Percentiles rank a stretch among this genome's conserved stretches.
Conservation (phyloP, 805 yeast genomes). For the Lipomyces spencermartinsiae region DNA sequence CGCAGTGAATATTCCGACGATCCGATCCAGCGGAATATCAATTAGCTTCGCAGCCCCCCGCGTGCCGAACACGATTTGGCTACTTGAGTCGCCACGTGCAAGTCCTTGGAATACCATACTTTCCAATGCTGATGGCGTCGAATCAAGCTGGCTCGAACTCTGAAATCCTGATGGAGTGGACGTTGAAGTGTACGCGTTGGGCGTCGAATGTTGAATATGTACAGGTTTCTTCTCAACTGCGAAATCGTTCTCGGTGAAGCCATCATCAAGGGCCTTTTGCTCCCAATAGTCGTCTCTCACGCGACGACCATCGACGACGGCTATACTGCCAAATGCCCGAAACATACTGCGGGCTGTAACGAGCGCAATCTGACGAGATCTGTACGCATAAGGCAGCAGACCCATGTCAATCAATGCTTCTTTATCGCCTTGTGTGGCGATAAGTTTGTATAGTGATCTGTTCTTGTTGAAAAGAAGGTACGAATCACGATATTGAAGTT, state of each 20-base stretch:
- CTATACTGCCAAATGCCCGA: slow-evolving; percentile 58
- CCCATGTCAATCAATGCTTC: slow-evolving; percentile 48
- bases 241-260: slow-evolving; percentile 54
- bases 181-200: slow-evolving; percentile 9
- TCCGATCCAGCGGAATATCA: slow-evolving; percentile 24
- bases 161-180: slow-evolving; percentile 10
- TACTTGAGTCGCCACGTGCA: slow-evolving; percentile 19
- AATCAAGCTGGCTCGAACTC: slow-evolving; percentile 14
- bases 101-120: slow-evolving; percentile 4
- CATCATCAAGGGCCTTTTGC: slow-evolving; percentile 50
- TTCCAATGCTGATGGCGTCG: slow-evolving; percentile 15
- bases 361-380: slow-evolving; percentile 47
- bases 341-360: slow-evolving; percentile 55
- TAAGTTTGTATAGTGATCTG: slow-evolving; percentile 49
- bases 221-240: slow-evolving; percentile 46
- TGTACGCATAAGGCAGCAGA: slow-evolving; percentile 44
- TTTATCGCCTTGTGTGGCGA: slow-evolving; percentile 49
- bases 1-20: slow-evolving; percentile 23
- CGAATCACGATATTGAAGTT: slow-evolving; percentile 56
- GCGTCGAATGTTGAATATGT: neutral
- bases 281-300: slow-evolving; percentile 66
- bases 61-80: slow-evolving; percentile 34
- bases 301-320: slow-evolving; percentile 55
- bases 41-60: slow-evolving; percentile 21
- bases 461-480: slow-evolving; percentile 57